These are phyloP conservation scores for Solanum pimpinellifolium DNA, from an alignment of 257 asterid genomes.

Conservation along the genomic window DNA sequence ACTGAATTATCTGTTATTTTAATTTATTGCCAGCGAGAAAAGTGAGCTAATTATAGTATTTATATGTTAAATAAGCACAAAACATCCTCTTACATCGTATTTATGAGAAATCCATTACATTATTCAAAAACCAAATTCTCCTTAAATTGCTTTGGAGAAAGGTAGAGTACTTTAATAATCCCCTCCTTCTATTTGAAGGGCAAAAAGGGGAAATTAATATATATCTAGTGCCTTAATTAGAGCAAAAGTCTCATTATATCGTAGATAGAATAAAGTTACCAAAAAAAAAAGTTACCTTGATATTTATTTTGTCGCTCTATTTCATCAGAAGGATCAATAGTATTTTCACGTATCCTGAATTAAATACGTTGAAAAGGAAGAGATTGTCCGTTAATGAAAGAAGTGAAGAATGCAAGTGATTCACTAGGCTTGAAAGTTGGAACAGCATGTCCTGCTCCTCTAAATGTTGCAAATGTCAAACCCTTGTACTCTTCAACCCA, in stretches of 20 bases:
- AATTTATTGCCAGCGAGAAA: too few species aligned
- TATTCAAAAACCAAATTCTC: not conserved
- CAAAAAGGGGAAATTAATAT: not conserved
- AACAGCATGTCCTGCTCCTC: constrained; percentile 96
- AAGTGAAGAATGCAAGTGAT: constrained; percentile 60
- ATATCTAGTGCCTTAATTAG: not conserved
- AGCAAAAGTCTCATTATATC: not conserved
- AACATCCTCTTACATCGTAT: not conserved
- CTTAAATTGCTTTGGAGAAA: not conserved
- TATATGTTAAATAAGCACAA: not conserved
- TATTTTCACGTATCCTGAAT: not conserved
- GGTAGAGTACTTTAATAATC: not conserved
- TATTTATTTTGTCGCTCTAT: not conserved
- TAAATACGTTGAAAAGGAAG: constrained; percentile 37
- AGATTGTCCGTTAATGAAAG: constrained; percentile 57
- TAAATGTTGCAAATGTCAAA: constrained; percentile 74
- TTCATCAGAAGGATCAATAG: not conserved
- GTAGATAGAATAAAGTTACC: not conserved
- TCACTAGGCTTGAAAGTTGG: constrained; percentile 80
- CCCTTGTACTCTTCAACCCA: constrained; percentile 86
- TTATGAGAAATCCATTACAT: not conserved
- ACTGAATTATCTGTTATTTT: too few species aligned
- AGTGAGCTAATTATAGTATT: too few species aligned
- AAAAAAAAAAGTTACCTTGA: not conserved
- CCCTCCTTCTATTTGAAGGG: not conserved